Evolutionary conservation across 371 early-diverging fungal species (phyloP), one percentile per base, ranked within the genome.

Genomic region (Circinella umbellata): DNA sequence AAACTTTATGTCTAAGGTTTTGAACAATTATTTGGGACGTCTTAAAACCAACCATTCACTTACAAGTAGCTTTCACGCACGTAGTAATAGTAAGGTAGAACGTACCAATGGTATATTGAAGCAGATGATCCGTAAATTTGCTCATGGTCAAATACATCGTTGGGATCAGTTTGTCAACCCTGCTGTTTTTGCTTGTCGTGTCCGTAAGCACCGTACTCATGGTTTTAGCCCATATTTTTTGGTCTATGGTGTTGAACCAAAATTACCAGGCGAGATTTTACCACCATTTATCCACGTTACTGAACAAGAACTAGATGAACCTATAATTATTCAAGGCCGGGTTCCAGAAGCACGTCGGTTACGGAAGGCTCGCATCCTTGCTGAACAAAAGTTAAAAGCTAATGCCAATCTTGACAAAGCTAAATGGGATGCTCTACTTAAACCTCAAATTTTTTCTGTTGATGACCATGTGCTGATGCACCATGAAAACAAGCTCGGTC

Each of bases 1-100:
- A 10, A 77, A 79, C 46, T 83, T 76, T 37, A 69, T 67, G 37
- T 67, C 68, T 27, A 71, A 62, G 38, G 65, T 73, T 20, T 69
- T 10, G 39, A 34, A 6, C 36, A n/a, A 3, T 71, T 8, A 76
- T 35, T 6, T 61, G 2, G 63, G 65, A 11, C 42, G 59, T 0
- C 53, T 73, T 13, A 51, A 68, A 5, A 10, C 27, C 2, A 27
- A 27, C 27, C 27, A 27, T 27, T 27, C 27, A 27, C 27, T 27
- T 27, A 27, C 27, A 27, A 27, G 27, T 27, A 27, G 27, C 27
- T 76, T 67, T 55, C 71, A 71, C 38, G 73, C 76, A 0, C 54
- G 73, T 0, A 69, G 73, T 0, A 78, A 78, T 42, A 54, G 65
- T 1, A 77, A 77, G 53, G 70, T 62, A 1, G 75, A 78, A 71